Evolutionary conservation across 441 rosid species (phyloP).

Genomic region (Syzygium syzygioides): DNA sequence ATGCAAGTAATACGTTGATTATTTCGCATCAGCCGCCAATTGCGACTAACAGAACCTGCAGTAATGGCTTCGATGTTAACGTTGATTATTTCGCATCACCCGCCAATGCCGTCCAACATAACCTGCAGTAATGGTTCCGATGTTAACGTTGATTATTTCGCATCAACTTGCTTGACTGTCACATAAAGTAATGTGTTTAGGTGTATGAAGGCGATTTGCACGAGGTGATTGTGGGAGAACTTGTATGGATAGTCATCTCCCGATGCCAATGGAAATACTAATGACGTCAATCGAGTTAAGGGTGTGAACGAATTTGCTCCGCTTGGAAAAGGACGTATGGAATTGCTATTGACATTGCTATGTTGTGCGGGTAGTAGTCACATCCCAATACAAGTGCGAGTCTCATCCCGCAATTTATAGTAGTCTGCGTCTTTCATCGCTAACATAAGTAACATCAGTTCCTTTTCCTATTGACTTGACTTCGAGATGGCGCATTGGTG

Average conservation of each 20-base stretch:
- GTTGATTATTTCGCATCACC: no score
- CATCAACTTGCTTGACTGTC: not conserved
- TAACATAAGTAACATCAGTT: not conserved
- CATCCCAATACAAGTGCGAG: not conserved
- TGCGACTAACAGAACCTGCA: not conserved
- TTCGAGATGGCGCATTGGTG: not conserved
- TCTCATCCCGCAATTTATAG: not conserved
- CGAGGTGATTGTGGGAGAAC: not conserved
- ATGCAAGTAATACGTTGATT: not conserved
- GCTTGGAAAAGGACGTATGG: not conserved
- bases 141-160: not conserved
- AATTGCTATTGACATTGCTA: not conserved
- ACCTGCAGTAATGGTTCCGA: not conserved
- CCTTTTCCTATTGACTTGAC: not conserved
- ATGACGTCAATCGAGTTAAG: fast-evolving
- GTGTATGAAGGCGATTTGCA: not conserved
- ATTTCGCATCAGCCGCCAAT: no score
- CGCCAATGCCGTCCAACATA: no score
- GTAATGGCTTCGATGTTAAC: no score
- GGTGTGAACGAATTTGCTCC: not conserved
- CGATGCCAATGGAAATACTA: not conserved
- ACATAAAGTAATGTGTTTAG: not conserved
- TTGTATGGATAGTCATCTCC: not conserved
- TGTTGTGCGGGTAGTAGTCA: not conserved
- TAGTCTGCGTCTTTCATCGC: not conserved